Evolutionary conservation across 192 early-diverging fungal genomes (phyloP), one percentile per base, ranked within the genome.

Genomic region (Thamnidium elegans): DNA sequence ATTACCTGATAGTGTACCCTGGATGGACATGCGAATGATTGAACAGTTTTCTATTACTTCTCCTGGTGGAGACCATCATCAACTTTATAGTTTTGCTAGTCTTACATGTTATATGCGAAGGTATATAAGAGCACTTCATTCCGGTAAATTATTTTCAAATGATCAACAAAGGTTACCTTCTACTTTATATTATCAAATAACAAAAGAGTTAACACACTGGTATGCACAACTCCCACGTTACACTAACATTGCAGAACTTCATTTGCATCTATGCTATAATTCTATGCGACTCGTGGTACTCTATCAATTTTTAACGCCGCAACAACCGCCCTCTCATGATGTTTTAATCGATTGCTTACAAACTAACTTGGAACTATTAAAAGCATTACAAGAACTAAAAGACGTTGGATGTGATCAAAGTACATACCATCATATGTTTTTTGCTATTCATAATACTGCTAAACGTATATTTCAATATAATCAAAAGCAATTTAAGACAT

Each of bases 351-450:
- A 73, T 47, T 39, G 48, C 2, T 46, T 73, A 21, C 55, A 73
- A 14, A 68, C 71, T 13, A 73, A 65, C 51, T 31, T 68, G 43
- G 36, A 55, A 3, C 7, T 73, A 8, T 32, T 73, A 7, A 48
- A 56, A 15, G 59, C 55, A 2, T 34, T 73, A 1, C 62, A 73
- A 19, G 32, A 65, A 15, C 50, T 73, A 8, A 39, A 31, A 19
- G 53, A 50, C 3, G 30, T 65, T 8, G 66, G 66, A 2, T 73
- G 71, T 17, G 71, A 73, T 32, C 71, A 68, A 26, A 68, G 71
- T 39, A 73, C 71, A 13, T 73, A 73, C 23, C 71, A 73, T 21
- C 55, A 68, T 34, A 73, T 73, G 71, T 73, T 68, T 50, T 73
- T 73, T 19, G 71, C 71, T 13, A 68, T 73, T 23, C 71, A 73